A percentile compares a stretch with the other conserved stretches of the same genome.
Evolutionary conservation across 2,329 filamentous ascomycete species (phyloP).

Genomic region (Penicillium sp.): DNA sequence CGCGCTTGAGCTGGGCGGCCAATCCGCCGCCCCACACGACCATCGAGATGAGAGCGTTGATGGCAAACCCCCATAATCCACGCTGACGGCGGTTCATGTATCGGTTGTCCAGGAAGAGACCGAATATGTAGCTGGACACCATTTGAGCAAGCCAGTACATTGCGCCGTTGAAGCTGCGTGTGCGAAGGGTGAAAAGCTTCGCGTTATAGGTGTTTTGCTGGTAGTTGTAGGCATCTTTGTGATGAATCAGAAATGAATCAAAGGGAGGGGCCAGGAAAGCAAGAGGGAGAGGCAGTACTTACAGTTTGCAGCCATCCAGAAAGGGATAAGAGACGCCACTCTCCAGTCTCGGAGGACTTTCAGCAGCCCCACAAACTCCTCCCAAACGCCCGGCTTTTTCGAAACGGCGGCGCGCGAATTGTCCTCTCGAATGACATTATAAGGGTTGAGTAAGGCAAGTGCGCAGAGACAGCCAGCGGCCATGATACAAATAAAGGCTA

Average conservation of each 20-base stretch:
- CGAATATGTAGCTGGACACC: constrained; percentile 1
- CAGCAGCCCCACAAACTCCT: constrained; percentile 4
- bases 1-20: constrained; percentile 5
- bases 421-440: constrained; percentile 12
- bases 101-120: background rate
- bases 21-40: background rate
- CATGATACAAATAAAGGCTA: constrained; percentile 14
- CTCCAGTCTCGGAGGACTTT: constrained; percentile 10
- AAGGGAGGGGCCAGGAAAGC: background rate
- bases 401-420: constrained; percentile 8
- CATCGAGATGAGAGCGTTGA: background rate
- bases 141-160: constrained; percentile 15
- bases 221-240: constrained; percentile 10
- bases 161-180: constrained; percentile 10
- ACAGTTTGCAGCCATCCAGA: constrained; percentile 14
- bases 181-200: constrained; percentile 10
- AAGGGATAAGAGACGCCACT: constrained; percentile 5
- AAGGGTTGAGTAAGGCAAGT: constrained; percentile 6
- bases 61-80: background rate
- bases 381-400: background rate
- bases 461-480: constrained; percentile 5
- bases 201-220: constrained; percentile 15
- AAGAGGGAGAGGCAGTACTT: background rate
- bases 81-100: constrained; percentile 9
- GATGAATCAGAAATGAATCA: background rate